These are phyloP conservation scores for Hanseniaspora taiwanica DNA, from an alignment of 805 yeast genomes.

Conservation along the genomic window DNA sequence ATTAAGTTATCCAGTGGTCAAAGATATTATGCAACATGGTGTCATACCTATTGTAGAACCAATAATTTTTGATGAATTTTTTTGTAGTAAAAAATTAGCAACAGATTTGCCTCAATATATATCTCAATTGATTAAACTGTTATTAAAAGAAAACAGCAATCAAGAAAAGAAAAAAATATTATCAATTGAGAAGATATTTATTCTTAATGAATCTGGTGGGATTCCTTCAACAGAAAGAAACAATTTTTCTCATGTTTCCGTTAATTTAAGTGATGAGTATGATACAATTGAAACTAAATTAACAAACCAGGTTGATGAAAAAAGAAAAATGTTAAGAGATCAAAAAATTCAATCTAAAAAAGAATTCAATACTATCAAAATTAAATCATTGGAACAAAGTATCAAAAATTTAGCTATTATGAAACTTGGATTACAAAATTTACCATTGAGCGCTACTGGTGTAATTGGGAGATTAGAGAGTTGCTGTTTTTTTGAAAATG, in stretches of 20 bases:
- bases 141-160: neutral
- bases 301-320: too few relatives aligned
- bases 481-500: neutral
- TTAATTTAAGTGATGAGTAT: conserved; percentile 75
- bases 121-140: conserved; percentile 12
- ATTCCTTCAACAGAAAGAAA: conserved; percentile 77
- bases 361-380: too few relatives aligned
- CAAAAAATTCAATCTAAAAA: too few relatives aligned
- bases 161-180: conserved; percentile 22
- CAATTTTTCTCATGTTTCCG: conserved; percentile 73
- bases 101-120: conserved; percentile 27
- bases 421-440: conserved; percentile 36
- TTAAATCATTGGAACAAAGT: too few relatives aligned
- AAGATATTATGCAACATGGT: conserved; percentile 20
- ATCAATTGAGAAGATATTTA: conserved; percentile 71
- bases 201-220: conserved; percentile 77
- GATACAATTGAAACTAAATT: conserved; percentile 52
- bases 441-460: conserved; percentile 58
- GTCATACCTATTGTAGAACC: conserved; percentile 45
- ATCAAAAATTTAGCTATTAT: conserved; percentile 53
- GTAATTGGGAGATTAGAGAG: conserved; percentile 66
- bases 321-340: too few relatives aligned
- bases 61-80: conserved; percentile 44
- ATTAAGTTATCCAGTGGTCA: conserved; percentile 19
- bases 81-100: conserved; percentile 28